Evolutionary conservation across 306 rosid species (phyloP), one percentile per base, ranked within the genome.

Genomic region (Canavalia ensiformis): DNA sequence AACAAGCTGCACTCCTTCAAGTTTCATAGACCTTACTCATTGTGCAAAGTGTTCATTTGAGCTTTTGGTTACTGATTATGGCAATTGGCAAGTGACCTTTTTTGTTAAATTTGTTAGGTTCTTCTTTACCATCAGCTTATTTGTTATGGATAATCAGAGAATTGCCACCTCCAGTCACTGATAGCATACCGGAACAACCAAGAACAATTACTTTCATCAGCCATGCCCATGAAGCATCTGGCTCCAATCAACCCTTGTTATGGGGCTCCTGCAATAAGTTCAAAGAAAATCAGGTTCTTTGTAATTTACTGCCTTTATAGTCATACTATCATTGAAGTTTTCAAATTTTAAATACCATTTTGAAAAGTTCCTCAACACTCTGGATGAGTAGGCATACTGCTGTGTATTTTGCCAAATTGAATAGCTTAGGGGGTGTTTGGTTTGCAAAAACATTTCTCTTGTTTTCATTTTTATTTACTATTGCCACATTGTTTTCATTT

Each of bases 71-170:
- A 49, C 56, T 41, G 50, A 84, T 30, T 2, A 72, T 74, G 52
- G 28, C 57, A 51, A 58, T 2, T 69, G 37, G 13, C 1, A 80
- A 56, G 39, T 73, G 67, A 73, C 12, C 2, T 50, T 41, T 45
- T 31, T 67, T 46, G 63, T 35, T 60, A 62, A 60, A 42, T 59
- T 70, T 79, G 47, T 42, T 74, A 92, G 94, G 97, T 52, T 88
- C 90, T 77, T 87, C 82, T 83, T 77, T 89, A 34, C 94, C 97
- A 9, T 89, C 97, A 9, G 92, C 94, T 69, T 86, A 79, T 83
- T 78, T 88, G 52, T 75, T 92, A 77, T 92, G 97, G 97, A 85
- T 87, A 50, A 88, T 86, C 74, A 88, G 94, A 86, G 94, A 89
- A 84, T 67, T 92, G 86, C 97, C 93, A 31, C 90, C 93, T 9